A percentile compares a stretch with the other conserved stretches of the same genome.
These are phyloP conservation scores for Botrytis byssoidea DNA, from an alignment of 2,329 filamentous ascomycete species.

Conservation along the genomic window DNA sequence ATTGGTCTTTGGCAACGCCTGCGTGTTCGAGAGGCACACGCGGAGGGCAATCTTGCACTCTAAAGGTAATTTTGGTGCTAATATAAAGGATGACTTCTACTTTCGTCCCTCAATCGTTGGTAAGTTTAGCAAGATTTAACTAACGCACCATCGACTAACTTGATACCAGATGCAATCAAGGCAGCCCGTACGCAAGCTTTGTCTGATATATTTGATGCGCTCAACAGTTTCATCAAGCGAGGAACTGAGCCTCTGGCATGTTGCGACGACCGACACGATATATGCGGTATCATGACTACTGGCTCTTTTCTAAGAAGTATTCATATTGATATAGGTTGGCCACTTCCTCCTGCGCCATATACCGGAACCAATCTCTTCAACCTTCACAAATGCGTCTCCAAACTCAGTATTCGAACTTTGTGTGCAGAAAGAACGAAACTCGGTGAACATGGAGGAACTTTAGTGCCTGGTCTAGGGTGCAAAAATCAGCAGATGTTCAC, in stretches of 20 bases:
- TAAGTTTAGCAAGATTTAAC: background rate
- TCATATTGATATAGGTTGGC: background rate
- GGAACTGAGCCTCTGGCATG: background rate
- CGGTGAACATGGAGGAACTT: too few relatives aligned
- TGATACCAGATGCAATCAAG: background rate
- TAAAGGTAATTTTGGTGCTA: too few relatives aligned
- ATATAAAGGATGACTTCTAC: too few relatives aligned
- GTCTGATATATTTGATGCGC: background rate
- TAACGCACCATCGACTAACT: background rate
- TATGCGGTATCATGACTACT: background rate
- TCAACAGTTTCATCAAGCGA: background rate
- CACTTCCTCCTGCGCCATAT: background rate
- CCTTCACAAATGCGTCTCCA: background rate
- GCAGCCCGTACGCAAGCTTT: background rate
- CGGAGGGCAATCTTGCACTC: too few relatives aligned
- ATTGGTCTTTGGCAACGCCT: too few relatives aligned
- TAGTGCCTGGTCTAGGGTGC: background rate
- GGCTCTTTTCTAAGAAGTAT: background rate
- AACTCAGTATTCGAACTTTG: background rate
- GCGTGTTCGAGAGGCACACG: too few relatives aligned
- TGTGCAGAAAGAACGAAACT: background rate
- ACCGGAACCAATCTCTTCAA: background rate
- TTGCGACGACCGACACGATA: background rate
- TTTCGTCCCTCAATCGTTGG: background rate
- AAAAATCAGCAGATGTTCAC: background rate